Evolutionary conservation across 192 early-diverging fungal species (phyloP).

Genomic region (Coemansia guatemalensis): DNA sequence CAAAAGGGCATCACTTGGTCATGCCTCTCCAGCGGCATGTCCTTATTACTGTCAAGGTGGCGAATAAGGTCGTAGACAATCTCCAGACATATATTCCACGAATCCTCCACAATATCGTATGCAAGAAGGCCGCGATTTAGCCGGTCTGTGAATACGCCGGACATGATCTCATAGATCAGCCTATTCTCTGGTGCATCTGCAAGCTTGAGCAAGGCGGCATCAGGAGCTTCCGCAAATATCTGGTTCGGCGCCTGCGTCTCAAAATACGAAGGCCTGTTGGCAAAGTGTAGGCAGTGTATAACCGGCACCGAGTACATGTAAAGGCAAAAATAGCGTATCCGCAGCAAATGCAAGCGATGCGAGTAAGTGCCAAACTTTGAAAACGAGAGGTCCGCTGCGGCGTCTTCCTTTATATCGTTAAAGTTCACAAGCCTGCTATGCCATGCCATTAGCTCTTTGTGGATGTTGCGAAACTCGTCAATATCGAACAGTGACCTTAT

Average conservation of each 20-base stretch:
- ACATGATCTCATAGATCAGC: conserved; percentile 34
- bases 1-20: conserved; percentile 45
- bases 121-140: conserved; percentile 38
- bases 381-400: conserved; percentile 5
- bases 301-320: conserved; percentile 24
- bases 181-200: conserved; percentile 20
- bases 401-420: conserved; percentile 6
- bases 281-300: conserved; percentile 26
- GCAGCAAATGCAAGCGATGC: conserved; percentile 31
- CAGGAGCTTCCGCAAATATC: conserved; percentile 8
- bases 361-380: conserved; percentile 24
- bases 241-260: background rate
- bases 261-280: conserved; percentile 45
- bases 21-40: conserved; percentile 35
- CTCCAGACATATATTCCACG: conserved; percentile 38
- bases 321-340: conserved; percentile 38
- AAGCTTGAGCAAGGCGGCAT: background rate
- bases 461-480: conserved; percentile 22
- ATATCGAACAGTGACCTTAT: conserved; percentile 28
- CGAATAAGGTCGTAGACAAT: conserved; percentile 19
- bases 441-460: conserved; percentile 23
- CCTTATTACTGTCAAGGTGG: conserved; percentile 25
- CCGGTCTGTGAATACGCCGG: conserved; percentile 19
- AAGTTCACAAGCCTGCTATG: conserved; percentile 11
- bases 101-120: conserved; percentile 35